Evolutionary conservation across 192 early-diverging fungal genomes (phyloP).

Genomic region (Umbelopsis vinacea): DNA sequence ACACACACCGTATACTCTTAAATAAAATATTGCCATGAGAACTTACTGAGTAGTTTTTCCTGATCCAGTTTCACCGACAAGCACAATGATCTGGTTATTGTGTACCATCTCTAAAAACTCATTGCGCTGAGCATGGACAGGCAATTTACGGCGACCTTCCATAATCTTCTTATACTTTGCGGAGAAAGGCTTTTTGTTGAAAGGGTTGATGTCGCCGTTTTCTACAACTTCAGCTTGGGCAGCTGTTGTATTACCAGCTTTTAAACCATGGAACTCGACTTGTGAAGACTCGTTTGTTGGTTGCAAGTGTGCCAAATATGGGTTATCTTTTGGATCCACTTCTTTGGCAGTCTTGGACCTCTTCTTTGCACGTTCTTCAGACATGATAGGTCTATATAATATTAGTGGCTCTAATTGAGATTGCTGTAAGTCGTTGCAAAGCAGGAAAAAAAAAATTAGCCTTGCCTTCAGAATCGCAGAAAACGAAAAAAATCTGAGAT

Average conservation of each 20-base stretch:
- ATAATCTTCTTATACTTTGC: conserved; percentile 89
- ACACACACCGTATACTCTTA: neutral
- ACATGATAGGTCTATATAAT: conserved; percentile 18
- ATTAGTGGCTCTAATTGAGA: no score
- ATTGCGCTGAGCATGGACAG: conserved; percentile 91
- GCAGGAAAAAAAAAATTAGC: conserved; percentile 1
- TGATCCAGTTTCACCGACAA: conserved; percentile 97
- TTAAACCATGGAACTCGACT: conserved; percentile 53
- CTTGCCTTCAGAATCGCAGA: neutral
- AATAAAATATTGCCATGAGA: neutral
- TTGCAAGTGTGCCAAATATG: conserved; percentile 58
- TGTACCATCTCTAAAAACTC: conserved; percentile 93
- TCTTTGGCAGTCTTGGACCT: conserved; percentile 32
- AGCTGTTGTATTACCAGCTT: conserved; percentile 82
- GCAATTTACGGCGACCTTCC: conserved; percentile 82
- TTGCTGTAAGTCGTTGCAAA: neutral
- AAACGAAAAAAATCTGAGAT: conserved; percentile 3
- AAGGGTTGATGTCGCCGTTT: conserved; percentile 74
- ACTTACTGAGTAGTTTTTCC: conserved; percentile 98
- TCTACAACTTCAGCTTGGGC: conserved; percentile 82
- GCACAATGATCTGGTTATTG: conserved; percentile 90
- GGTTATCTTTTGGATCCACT: conserved; percentile 46
- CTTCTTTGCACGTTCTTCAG: conserved; percentile 40
- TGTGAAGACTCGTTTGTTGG: conserved; percentile 31
- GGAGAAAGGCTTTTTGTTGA: conserved; percentile 79